phyloP scores from a whole-genome alignment of 2,329 filamentous ascomycete species.

The Colletotrichum phormii region DNA sequence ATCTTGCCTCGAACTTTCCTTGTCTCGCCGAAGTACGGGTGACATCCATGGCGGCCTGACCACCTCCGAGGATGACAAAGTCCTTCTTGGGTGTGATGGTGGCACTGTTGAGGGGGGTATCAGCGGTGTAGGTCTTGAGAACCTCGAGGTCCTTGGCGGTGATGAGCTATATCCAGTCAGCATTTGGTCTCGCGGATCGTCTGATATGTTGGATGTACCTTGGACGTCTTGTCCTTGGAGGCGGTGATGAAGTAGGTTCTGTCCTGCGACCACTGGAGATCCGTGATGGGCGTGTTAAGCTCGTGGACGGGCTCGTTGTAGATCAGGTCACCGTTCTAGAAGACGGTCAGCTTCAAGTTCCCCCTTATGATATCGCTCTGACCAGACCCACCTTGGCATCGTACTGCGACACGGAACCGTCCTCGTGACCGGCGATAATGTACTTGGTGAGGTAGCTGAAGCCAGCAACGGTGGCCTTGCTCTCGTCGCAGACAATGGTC shows the following conservation, averaged over 20 bases:
- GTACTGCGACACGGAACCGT: conserved; percentile 91
- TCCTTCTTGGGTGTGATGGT: conserved; percentile 96
- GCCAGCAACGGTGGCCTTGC: conserved; percentile 96
- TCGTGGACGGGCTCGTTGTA: conserved; percentile 89
- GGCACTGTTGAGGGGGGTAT: conserved; percentile 97
- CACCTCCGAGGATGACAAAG: conserved; percentile 97
- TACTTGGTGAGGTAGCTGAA: conserved; percentile 96
- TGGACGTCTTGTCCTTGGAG: conserved; percentile 97
- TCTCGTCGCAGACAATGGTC: conserved; percentile 92
- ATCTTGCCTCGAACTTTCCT: conserved; percentile 98
- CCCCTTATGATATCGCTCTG: not conserved
- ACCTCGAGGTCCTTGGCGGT: conserved; percentile 88
- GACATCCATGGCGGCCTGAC: conserved; percentile 98
- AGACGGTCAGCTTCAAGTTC: conserved; percentile 28
- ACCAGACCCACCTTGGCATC: conserved; percentile 79
- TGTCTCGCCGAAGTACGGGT: conserved; percentile 93
- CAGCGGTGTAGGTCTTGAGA: conserved; percentile 90
- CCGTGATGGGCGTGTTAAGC: conserved; percentile 83
- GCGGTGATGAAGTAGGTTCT: conserved; percentile 98
- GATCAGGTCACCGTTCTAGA: conserved; percentile 81
- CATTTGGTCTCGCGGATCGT: not conserved
- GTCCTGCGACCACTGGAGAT: conserved; percentile 94
- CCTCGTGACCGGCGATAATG: conserved; percentile 98
- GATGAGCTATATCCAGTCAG: conserved; percentile 70
- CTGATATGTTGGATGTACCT: conserved; percentile 61